Conservation (phyloP, 176 grass and related monocot genomes). For the Canna indica region DNA sequence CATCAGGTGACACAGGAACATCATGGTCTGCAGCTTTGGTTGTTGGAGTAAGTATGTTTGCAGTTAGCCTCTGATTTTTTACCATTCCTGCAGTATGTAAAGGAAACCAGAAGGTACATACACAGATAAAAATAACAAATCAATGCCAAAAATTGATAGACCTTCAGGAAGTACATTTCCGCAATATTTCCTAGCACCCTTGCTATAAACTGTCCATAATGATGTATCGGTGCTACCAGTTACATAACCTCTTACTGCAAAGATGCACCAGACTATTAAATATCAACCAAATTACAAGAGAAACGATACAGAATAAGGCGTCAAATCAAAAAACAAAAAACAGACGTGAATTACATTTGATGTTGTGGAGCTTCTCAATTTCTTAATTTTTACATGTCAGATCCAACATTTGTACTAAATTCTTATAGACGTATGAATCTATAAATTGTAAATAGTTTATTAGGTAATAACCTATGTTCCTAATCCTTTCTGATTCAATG, state of each 20-base stretch:
- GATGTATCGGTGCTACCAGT: conserved; percentile 97
- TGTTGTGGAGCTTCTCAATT: too few species aligned
- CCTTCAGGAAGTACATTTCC: conserved; percentile 78
- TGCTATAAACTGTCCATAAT: conserved; percentile 86
- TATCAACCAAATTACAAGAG: neutral
- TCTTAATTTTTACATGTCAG: too few species aligned
- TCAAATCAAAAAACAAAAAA: neutral
- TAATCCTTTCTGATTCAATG: too few species aligned
- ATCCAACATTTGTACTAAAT: too few species aligned
- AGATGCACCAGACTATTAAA: conserved; percentile 11
- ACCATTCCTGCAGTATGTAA: conserved; percentile 47
- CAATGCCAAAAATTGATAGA: conserved; percentile 3
- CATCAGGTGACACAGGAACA: conserved; percentile 72
- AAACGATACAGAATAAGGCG: neutral
- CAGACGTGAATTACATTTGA: neutral
- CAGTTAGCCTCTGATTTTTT: conserved; percentile 67
- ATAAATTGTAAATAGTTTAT: too few species aligned
- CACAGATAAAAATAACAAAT: neutral
- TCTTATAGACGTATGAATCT: too few species aligned
- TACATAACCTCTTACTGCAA: conserved; percentile 79
- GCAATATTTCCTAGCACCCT: conserved; percentile 82
- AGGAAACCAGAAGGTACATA: neutral
- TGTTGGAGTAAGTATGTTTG: conserved; percentile 86
- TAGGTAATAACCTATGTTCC: too few species aligned
- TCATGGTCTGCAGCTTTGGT: conserved; percentile 88